phyloP scores from a whole-genome alignment of 2,329 filamentous ascomycete genomes.

The Aspergillus calidoustus region DNA sequence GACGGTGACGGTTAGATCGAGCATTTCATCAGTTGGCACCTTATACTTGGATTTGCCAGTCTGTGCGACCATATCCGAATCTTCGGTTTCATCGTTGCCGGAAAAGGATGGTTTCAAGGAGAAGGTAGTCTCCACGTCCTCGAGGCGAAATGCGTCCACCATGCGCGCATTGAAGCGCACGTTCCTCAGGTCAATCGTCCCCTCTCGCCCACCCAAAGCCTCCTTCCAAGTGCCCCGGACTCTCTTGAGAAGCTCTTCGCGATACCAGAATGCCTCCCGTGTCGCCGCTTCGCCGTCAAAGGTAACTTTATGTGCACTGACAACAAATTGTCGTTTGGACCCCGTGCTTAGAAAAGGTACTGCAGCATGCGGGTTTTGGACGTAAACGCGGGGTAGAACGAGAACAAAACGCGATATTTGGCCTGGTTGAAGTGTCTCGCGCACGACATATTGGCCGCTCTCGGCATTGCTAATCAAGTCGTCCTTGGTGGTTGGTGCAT shows the following conservation, averaged over 20 bases:
- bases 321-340: conserved; percentile 89
- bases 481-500: conserved; percentile 27
- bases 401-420: conserved; percentile 75
- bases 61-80: conserved; percentile 38
- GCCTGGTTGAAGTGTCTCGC: conserved; percentile 59
- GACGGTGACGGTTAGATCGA: conserved; percentile 72
- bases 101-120: conserved; percentile 39
- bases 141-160: conserved; percentile 80
- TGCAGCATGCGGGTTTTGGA: conserved; percentile 75
- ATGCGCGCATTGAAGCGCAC: conserved; percentile 76
- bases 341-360: conserved; percentile 81
- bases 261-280: conserved; percentile 89
- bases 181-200: conserved; percentile 75
- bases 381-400: conserved; percentile 73
- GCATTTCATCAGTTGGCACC: conserved; percentile 64
- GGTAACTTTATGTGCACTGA: conserved; percentile 77
- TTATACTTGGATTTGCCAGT: conserved; percentile 53
- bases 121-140: conserved; percentile 73
- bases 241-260: conserved; percentile 75
- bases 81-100: background rate
- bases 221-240: conserved; percentile 75
- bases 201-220: conserved; percentile 61
- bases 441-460: conserved; percentile 37
- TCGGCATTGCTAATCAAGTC: conserved; percentile 17
- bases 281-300: conserved; percentile 78